A percentile compares a stretch with the other conserved stretches of the same genome.
These are phyloP conservation scores for Murraya koenigii DNA, from an alignment of 345 rosid genomes.

Conservation along the genomic window DNA sequence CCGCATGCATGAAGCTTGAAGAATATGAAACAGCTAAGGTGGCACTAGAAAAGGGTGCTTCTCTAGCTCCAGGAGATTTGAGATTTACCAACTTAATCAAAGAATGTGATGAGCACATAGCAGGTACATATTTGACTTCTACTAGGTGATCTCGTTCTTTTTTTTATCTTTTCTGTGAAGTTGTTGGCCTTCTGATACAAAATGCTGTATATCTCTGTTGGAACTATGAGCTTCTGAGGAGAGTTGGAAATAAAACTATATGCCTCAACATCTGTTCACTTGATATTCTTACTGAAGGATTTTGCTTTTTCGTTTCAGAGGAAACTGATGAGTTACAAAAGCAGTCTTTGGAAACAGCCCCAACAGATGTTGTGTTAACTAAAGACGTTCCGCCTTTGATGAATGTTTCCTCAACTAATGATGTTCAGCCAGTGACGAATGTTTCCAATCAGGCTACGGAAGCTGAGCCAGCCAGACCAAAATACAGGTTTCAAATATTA, in stretches of 20 bases:
- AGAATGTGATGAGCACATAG: constrained; percentile 59
- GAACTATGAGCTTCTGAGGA: not conserved
- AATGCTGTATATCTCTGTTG: not conserved
- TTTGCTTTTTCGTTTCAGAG: constrained; percentile 27
- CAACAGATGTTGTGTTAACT: constrained; percentile 11
- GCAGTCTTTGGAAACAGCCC: constrained; percentile 11
- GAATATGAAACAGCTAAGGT: constrained; percentile 83
- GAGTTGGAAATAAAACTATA: not conserved
- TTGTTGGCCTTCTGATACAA: not conserved
- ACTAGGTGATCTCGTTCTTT: not conserved
- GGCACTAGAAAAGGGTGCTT: constrained; percentile 68
- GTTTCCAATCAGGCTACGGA: constrained; percentile 1
- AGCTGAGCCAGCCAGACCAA: constrained; percentile 36
- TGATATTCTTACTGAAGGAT: not conserved
- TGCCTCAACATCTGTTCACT: not conserved
- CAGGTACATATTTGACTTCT: constrained; percentile 38
- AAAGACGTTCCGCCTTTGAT: constrained; percentile 13
- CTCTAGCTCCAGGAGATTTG: constrained; percentile 49
- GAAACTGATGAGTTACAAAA: constrained; percentile 30
- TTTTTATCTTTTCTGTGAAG: not conserved
- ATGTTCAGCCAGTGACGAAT: constrained; percentile 15
- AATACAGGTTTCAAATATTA: constrained; percentile 41
- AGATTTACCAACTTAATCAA: constrained; percentile 69
- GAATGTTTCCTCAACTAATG: constrained; percentile 3
- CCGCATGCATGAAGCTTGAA: constrained; percentile 87